Evolutionary conservation across 2,329 filamentous ascomycete species (phyloP).

Genomic region (Rosellinia necatrix): DNA sequence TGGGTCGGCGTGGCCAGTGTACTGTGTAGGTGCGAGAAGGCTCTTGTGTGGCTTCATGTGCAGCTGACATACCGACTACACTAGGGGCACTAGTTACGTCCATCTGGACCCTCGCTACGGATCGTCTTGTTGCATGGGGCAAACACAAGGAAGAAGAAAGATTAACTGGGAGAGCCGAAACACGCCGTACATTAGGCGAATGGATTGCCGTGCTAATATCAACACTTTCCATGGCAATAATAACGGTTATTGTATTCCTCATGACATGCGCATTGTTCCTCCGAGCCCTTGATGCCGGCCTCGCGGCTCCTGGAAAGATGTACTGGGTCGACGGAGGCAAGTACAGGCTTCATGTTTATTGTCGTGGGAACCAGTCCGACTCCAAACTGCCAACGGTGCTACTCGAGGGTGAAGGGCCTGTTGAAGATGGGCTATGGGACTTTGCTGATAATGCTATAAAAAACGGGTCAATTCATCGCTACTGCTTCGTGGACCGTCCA

Average conservation of each 20-base stretch:
- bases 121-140: constrained; percentile 85
- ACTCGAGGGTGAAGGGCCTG: constrained; percentile 79
- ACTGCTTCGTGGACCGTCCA: constrained; percentile 95
- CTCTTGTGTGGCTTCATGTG: background rate
- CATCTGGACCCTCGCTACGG: constrained; percentile 77
- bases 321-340: constrained; percentile 83
- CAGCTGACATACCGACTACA: constrained; percentile 23
- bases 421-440: constrained; percentile 78
- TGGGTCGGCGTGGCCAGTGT: constrained; percentile 90
- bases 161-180: constrained; percentile 86
- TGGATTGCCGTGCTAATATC: constrained; percentile 82
- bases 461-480: constrained; percentile 82
- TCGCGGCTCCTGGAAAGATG: constrained; percentile 73
- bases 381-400: constrained; percentile 76
- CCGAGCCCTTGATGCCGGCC: constrained; percentile 76
- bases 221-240: constrained; percentile 70
- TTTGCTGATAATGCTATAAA: constrained; percentile 76
- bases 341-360: constrained; percentile 86
- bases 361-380: constrained; percentile 73
- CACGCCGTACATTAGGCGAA: constrained; percentile 77
- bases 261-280: constrained; percentile 81
- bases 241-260: constrained; percentile 71
- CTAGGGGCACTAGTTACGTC: constrained; percentile 75
- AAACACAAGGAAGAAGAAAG: constrained; percentile 93
- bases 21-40: constrained; percentile 54